Conservation (phyloP, 441 rosid species). For the Iberis amara region DNA sequence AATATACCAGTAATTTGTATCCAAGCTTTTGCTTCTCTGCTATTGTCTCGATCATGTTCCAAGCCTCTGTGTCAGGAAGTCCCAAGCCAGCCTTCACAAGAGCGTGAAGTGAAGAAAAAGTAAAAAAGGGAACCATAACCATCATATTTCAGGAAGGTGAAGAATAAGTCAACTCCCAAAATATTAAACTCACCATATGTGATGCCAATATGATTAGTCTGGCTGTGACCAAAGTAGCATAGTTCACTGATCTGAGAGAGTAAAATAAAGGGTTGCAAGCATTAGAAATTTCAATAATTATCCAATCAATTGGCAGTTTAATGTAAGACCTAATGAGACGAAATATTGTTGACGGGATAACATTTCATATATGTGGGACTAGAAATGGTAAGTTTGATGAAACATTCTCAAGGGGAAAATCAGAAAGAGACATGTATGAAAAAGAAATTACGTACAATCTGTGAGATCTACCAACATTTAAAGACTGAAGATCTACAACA, state of each 20-base stretch:
- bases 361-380: neutral
- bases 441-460: no score
- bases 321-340: neutral
- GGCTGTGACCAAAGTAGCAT: slow-evolving; percentile 77
- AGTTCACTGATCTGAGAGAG: slow-evolving; percentile 69
- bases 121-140: slow-evolving; percentile 6
- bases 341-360: slow-evolving; percentile 5
- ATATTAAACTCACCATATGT: slow-evolving; percentile 65
- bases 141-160: slow-evolving; percentile 8
- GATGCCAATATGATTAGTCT: slow-evolving; percentile 81
- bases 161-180: slow-evolving; percentile 16
- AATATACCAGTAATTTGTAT: slow-evolving; percentile 72
- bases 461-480: no score
- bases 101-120: slow-evolving; percentile 18
- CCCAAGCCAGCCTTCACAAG: slow-evolving; percentile 85
- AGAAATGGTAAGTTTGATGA: no score
- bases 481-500: no score
- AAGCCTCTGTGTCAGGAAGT: slow-evolving; percentile 86
- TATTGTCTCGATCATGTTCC: slow-evolving; percentile 90
- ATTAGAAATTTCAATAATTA: slow-evolving; percentile 17
- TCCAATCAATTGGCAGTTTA: slow-evolving; percentile 7
- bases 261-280: slow-evolving; percentile 21
- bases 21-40: slow-evolving; percentile 89
- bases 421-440: no score
- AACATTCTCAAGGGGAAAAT: no score